Conservation (phyloP, 805 yeast species). For the Pichia occidentalis region DNA sequence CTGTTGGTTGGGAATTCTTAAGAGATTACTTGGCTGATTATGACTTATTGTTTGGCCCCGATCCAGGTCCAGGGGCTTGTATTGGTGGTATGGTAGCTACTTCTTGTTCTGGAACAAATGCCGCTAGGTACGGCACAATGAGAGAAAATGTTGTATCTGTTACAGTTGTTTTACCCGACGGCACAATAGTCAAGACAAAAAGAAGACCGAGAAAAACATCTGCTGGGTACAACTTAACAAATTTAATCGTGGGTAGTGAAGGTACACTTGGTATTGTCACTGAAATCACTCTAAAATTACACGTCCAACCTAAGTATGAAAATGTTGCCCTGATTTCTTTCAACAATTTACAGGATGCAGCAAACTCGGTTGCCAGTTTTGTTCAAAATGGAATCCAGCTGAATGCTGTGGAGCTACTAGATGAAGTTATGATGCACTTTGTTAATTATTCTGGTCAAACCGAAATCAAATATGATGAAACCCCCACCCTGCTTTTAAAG, state of each 20-base stretch:
- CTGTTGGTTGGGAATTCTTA: slow-evolving; percentile 72
- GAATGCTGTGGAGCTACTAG: slow-evolving; percentile 75
- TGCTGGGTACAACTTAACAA: slow-evolving; percentile 76
- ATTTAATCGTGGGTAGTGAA: slow-evolving; percentile 74
- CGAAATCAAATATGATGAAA: slow-evolving; percentile 51
- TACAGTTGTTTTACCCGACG: slow-evolving; percentile 76
- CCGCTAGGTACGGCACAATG: slow-evolving; percentile 75
- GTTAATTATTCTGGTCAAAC: slow-evolving; percentile 59
- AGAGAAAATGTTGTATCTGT: slow-evolving; percentile 62
- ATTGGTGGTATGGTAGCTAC: slow-evolving; percentile 77
- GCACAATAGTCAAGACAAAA: slow-evolving; percentile 67
- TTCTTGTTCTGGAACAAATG: slow-evolving; percentile 76
- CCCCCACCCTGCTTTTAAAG: slow-evolving; percentile 70
- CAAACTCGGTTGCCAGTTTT: slow-evolving; percentile 58
- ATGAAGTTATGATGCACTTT: slow-evolving; percentile 64
- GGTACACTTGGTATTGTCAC: slow-evolving; percentile 75
- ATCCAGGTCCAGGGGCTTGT: slow-evolving; percentile 74
- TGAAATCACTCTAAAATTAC: slow-evolving; percentile 59
- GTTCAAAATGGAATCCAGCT: slow-evolving; percentile 64
- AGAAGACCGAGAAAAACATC: slow-evolving; percentile 70
- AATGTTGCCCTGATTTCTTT: slow-evolving; percentile 68
- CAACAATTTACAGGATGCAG: slow-evolving; percentile 58
- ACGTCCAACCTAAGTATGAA: slow-evolving; percentile 55
- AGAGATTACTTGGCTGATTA: slow-evolving; percentile 43
- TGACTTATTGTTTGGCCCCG: slow-evolving; percentile 65